A percentile compares a stretch with the other conserved stretches of the same genome.
Evolutionary conservation across 352 stramenopile genomes (phyloP).

Genomic region (Globisporangium echinulatum): DNA sequence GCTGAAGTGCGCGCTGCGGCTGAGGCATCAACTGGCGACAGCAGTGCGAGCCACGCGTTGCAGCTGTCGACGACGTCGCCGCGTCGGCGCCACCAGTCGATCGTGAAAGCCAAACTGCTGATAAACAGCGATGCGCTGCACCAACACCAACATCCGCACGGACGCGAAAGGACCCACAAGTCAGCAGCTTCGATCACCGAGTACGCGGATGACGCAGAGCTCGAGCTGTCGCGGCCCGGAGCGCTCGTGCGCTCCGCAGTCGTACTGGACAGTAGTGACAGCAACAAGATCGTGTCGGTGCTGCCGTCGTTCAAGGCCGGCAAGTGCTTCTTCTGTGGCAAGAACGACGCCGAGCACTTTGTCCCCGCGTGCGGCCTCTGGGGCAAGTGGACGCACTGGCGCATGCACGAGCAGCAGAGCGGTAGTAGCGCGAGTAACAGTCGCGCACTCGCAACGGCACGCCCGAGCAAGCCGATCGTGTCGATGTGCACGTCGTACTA

Average conservation of each 20-base stretch:
- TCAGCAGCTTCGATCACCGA: background rate
- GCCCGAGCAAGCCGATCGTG: slow-evolving; percentile 27
- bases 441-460: slow-evolving; percentile 5
- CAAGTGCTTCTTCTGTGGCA: slow-evolving; percentile 85
- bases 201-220: slow-evolving; percentile 6
- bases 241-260: background rate
- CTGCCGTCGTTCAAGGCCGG: slow-evolving; percentile 72
- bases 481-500: slow-evolving; percentile 86
- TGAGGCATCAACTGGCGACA: background rate
- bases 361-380: slow-evolving; percentile 76
- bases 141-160: background rate
- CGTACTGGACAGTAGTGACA: slow-evolving; percentile 1
- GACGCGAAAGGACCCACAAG: background rate
- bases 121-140: slow-evolving; percentile 4
- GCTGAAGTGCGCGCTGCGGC: slow-evolving; percentile 1
- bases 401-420: slow-evolving; percentile 68
- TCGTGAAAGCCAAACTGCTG: slow-evolving; percentile 7
- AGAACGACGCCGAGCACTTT: slow-evolving; percentile 76
- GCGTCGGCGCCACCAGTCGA: slow-evolving; percentile 4
- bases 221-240: slow-evolving; percentile 5
- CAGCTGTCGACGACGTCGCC: slow-evolving; percentile 5
- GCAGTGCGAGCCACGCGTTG: slow-evolving; percentile 12
- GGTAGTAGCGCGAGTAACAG: slow-evolving; percentile 5
- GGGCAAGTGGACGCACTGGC: slow-evolving; percentile 83
- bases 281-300: slow-evolving; percentile 56